Evolutionary conservation across 768 basidiomycete species (phyloP), one percentile per base, ranked within the genome.

Genomic region (Lentinula edodes): DNA sequence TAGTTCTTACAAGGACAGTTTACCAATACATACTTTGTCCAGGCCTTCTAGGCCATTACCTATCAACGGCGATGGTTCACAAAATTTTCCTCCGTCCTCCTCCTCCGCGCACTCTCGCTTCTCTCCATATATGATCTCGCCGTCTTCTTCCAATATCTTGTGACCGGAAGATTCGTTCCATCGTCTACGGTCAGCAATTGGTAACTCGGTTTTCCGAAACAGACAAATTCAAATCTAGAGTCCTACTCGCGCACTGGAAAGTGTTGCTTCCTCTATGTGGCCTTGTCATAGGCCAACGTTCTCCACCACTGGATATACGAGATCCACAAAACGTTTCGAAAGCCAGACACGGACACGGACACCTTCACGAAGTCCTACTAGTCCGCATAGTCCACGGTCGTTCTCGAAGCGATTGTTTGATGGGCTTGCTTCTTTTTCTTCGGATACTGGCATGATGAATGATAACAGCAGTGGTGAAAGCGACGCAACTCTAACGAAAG

Each of bases 341-440:
- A 58, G 45, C 8, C 32, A 58, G 10, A 48, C 45, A n/a, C 42
- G 45, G 16, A 58, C 80, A 9, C 85, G n/a, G n/a, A n/a, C n/a
- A n/a, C n/a, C 88, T 34, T 85, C 87, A 52, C 83, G 82, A 41
- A 89, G 88, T 52, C 89, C 89, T 10, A 75, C 82, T 57, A 86
- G 80, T 63, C 80, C 82, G 45, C 72, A 73, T 46, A 80, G 80
- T 58, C 81, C 80, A 20, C 45, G 35, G 20, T 48, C 34, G 16
- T 57, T 50, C 13, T 34, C 7, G 73, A 75, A 34, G 32, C 48
- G 42, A 38, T 45, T 58, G 13, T 34, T 34, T 7, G 57, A 58
- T 48, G 57, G 54, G 4, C 28, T 54, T 39, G 36, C 36, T 54
- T 16, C 35, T 9, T 54, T 54, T n/a, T 39, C 35, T 8, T 12